These are phyloP conservation scores for Monosporascus sp. DNA, from an alignment of 2,329 filamentous ascomycete genomes.

Conservation along the genomic window DNA sequence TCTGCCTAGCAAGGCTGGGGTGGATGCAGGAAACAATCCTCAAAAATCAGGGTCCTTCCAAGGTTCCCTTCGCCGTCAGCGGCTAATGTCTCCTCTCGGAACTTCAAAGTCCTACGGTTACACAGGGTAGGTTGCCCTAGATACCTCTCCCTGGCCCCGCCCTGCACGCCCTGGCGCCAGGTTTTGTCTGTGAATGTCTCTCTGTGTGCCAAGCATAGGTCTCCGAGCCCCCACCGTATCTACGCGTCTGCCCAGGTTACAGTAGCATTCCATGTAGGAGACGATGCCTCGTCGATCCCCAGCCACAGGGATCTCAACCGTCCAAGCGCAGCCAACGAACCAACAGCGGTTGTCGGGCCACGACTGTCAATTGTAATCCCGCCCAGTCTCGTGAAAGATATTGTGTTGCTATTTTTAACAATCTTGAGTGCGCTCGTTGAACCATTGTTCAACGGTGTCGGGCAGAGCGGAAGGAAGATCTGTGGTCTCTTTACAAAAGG, in stretches of 20 bases:
- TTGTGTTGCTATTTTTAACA: slow-evolving; percentile 13
- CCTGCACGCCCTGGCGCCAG: no score
- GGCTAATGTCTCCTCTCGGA: not conserved
- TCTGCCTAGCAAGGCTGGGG: no score
- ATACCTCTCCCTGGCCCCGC: no score
- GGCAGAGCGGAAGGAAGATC: not conserved
- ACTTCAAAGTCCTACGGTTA: not conserved
- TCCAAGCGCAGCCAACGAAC: not conserved
- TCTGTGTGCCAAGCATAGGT: no score
- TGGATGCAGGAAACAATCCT: no score
- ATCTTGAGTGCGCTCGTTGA: not conserved
- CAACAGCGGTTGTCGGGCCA: not conserved
- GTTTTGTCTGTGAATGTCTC: no score
- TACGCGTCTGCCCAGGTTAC: no score
- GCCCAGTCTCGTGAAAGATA: not conserved
- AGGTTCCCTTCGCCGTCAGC: not conserved
- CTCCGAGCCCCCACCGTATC: no score
- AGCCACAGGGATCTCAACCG: no score
- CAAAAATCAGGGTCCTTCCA: no score
- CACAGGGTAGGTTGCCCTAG: not conserved
- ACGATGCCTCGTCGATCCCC: no score
- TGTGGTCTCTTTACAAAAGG: not conserved
- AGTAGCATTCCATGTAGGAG: no score
- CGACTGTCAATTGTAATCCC: not conserved
- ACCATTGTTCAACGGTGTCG: not conserved